Conservation (phyloP, 768 basidiomycete genomes). For the Xerocomus brunneocitrinus region DNA sequence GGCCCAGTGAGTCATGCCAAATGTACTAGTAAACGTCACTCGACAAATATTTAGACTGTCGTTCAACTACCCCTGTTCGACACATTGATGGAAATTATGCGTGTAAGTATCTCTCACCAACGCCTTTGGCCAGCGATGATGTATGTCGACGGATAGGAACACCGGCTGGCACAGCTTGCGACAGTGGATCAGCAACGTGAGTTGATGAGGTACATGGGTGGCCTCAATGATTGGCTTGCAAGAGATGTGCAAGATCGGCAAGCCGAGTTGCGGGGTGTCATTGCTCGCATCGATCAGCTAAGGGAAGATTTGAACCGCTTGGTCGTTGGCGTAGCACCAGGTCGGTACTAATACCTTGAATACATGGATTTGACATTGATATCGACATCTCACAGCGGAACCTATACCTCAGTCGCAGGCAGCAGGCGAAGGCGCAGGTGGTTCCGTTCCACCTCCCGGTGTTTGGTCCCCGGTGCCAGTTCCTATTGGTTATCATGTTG, state of each 20-base stretch:
- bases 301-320: slow-evolving; percentile 43
- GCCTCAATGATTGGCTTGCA: slow-evolving; percentile 73
- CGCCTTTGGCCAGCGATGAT: slow-evolving; percentile 1
- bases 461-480: slow-evolving; percentile 6
- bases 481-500: slow-evolving; percentile 11
- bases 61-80: slow-evolving; percentile 65
- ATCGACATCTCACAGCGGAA: slow-evolving; percentile 11
- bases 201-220: slow-evolving; percentile 73
- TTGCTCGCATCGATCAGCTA: slow-evolving; percentile 53
- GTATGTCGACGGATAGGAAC: slow-evolving; percentile 48
- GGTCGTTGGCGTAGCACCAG: slow-evolving; percentile 37
- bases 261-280: slow-evolving; percentile 61
- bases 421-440: slow-evolving; percentile 12
- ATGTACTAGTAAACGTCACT: neutral
- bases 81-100: slow-evolving; percentile 61
- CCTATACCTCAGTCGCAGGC: slow-evolving; percentile 15
- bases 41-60: slow-evolving; percentile 40
- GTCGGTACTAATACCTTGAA: slow-evolving; percentile 22
- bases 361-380: neutral
- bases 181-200: slow-evolving; percentile 77
- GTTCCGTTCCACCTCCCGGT: slow-evolving; percentile 19
- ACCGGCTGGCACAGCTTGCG: slow-evolving; percentile 65
- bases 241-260: slow-evolving; percentile 78
- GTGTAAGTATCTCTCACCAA: slow-evolving; percentile 39
- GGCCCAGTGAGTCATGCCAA: slow-evolving; percentile 44